These are phyloP conservation scores for Chaetomium olivaceum DNA, from an alignment of 2,329 filamentous ascomycete genomes.

Conservation along the genomic window DNA sequence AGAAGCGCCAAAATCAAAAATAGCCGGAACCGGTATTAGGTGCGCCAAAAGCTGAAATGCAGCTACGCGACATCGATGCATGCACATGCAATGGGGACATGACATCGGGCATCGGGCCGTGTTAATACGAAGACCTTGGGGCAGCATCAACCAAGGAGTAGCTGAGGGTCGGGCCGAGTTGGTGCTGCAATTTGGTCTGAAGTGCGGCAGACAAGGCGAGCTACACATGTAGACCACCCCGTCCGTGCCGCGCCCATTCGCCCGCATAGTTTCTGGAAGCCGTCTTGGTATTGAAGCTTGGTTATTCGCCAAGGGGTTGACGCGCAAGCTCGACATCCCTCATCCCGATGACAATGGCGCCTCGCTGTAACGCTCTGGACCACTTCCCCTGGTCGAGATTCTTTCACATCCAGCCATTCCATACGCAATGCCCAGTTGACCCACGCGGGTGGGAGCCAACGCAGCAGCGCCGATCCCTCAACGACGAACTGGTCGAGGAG, in stretches of 20 bases:
- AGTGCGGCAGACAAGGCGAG: not conserved
- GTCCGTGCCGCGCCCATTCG: not conserved
- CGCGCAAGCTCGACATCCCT: not conserved
- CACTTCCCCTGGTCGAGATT: not conserved
- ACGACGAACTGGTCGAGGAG: not conserved
- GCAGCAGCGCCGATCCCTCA: slow-evolving; percentile 8
- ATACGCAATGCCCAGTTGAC: not conserved
- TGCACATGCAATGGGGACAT: not conserved
- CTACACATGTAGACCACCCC: not conserved
- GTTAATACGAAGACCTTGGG: not conserved
- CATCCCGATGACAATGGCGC: not conserved
- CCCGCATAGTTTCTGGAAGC: not conserved
- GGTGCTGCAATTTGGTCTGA: not conserved
- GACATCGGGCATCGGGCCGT: not conserved
- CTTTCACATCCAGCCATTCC: not conserved
- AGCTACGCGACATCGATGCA: not conserved
- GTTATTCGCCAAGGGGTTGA: not conserved
- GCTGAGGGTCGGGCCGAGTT: not conserved
- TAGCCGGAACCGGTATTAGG: not conserved
- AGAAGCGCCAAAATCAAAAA: not conserved
- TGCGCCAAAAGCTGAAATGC: not conserved
- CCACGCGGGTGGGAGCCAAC: not conserved
- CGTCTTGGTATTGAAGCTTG: not conserved
- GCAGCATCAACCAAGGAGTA: not conserved
- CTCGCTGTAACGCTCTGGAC: not conserved